Evolutionary conservation across 2,329 filamentous ascomycete genomes (phyloP).

Genomic region (Penicillium brasilianum): DNA sequence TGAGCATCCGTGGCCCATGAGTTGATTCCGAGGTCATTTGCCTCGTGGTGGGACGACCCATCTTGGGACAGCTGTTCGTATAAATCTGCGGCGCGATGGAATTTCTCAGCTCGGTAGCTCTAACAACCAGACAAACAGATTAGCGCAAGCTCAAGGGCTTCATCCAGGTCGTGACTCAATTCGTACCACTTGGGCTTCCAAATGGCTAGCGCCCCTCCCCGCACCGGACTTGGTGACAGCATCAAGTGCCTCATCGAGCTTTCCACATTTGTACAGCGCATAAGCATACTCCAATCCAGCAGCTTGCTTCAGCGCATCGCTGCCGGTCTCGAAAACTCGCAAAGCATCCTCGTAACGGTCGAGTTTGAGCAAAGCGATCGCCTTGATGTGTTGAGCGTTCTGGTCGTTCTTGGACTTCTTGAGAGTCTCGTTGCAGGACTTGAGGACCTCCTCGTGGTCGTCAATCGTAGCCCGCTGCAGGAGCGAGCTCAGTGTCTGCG

Average conservation of each 20-base stretch:
- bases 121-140: slow-evolving; percentile 16
- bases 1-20: slow-evolving; percentile 66
- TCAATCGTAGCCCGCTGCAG: slow-evolving; percentile 63
- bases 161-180: background rate
- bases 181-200: slow-evolving; percentile 66
- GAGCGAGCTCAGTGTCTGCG: slow-evolving; percentile 58
- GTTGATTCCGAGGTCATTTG: slow-evolving; percentile 67
- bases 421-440: slow-evolving; percentile 61
- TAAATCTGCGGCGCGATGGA: slow-evolving; percentile 58
- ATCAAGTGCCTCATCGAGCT: slow-evolving; percentile 59
- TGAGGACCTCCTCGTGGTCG: slow-evolving; percentile 66
- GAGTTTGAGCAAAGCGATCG: slow-evolving; percentile 65
- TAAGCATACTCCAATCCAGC: slow-evolving; percentile 67
- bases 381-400: slow-evolving; percentile 63
- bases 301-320: slow-evolving; percentile 59
- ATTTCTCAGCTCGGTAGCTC: slow-evolving; percentile 65
- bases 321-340: slow-evolving; percentile 59
- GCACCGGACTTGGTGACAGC: slow-evolving; percentile 51
- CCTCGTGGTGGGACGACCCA: slow-evolving; percentile 52
- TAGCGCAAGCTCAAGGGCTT: slow-evolving; percentile 1
- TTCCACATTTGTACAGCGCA: slow-evolving; percentile 65
- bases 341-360: slow-evolving; percentile 68
- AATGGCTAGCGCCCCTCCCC: slow-evolving; percentile 60
- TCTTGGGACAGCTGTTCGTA: slow-evolving; percentile 58
- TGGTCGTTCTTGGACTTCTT: slow-evolving; percentile 63